phyloP scores from a whole-genome alignment of 768 basidiomycete genomes.

The Termitomyces sp. region DNA sequence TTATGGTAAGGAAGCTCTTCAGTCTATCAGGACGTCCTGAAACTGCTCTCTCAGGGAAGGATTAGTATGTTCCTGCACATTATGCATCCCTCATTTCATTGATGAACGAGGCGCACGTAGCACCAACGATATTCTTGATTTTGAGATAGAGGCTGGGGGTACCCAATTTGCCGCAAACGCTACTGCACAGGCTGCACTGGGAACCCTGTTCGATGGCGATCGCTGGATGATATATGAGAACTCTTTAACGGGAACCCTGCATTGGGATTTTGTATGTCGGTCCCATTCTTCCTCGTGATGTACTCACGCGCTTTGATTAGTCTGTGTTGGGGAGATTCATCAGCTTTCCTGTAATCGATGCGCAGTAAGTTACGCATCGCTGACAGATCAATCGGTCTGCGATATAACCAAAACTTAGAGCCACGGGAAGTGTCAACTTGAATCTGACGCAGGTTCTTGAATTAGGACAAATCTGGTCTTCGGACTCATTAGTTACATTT shows the following conservation, averaged over 20 bases:
- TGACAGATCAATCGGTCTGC: slow-evolving; percentile 14
- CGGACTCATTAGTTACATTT: slow-evolving; percentile 32
- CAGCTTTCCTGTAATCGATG: slow-evolving; percentile 23
- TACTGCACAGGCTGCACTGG: slow-evolving; percentile 42
- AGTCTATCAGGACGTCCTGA: neutral
- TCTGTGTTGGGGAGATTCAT: slow-evolving; percentile 13
- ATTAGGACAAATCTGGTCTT: slow-evolving; percentile 50
- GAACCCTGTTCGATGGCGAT: slow-evolving; percentile 51
- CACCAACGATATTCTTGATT: slow-evolving; percentile 53
- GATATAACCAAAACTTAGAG: slow-evolving; percentile 25
- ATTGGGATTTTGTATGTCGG: slow-evolving; percentile 61
- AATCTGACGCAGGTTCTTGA: slow-evolving; percentile 47
- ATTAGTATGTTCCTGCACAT: slow-evolving; percentile 27
- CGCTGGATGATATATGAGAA: slow-evolving; percentile 71
- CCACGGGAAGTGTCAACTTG: slow-evolving; percentile 48
- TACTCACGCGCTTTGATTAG: slow-evolving; percentile 17
- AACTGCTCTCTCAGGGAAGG: slow-evolving; percentile 17
- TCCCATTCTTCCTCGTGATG: neutral
- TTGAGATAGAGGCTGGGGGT: slow-evolving; percentile 55
- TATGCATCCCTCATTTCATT: neutral
- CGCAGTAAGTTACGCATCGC: slow-evolving; percentile 16
- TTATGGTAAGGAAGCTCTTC: slow-evolving; percentile 36
- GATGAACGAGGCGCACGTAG: slow-evolving; percentile 21
- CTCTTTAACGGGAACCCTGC: slow-evolving; percentile 44
- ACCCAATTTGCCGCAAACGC: slow-evolving; percentile 49